Conservation (phyloP, 2,329 filamentous ascomycete species). For the Trichoderma asperellum region DNA sequence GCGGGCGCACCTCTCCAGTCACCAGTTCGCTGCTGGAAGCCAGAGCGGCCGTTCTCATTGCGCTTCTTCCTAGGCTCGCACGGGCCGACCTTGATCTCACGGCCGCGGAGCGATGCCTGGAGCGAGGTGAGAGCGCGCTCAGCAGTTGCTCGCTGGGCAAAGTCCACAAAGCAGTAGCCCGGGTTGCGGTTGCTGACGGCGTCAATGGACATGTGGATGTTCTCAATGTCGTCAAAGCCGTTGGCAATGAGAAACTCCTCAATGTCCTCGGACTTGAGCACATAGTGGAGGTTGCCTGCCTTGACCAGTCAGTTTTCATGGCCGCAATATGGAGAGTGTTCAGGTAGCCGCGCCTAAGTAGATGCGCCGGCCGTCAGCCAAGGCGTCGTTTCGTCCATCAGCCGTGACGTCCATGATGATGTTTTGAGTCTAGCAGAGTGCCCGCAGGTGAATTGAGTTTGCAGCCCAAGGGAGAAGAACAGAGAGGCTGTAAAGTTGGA, state of each 20-base stretch:
- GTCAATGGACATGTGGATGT: slow-evolving; percentile 71
- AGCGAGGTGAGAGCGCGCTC: slow-evolving; percentile 57
- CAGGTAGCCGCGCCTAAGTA: slow-evolving; percentile 53
- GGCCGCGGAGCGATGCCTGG: slow-evolving; percentile 57
- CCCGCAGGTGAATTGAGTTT: slow-evolving; percentile 8
- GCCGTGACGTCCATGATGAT: slow-evolving; percentile 14
- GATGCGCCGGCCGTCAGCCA: slow-evolving; percentile 50
- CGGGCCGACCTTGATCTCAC: slow-evolving; percentile 66
- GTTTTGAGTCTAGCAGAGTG: background rate
- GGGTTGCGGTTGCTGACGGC: slow-evolving; percentile 70
- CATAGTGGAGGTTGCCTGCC: slow-evolving; percentile 58
- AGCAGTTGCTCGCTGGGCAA: slow-evolving; percentile 60
- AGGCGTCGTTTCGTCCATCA: slow-evolving; percentile 31
- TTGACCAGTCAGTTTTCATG: slow-evolving; percentile 16
- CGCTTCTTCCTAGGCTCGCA: slow-evolving; percentile 58
- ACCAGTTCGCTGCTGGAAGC: slow-evolving; percentile 50
- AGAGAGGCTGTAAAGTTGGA: slow-evolving; percentile 8
- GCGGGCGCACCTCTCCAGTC: slow-evolving; percentile 43
- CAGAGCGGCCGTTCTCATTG: slow-evolving; percentile 32
- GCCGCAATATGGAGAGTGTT: background rate
- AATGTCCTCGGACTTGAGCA: slow-evolving; percentile 59
- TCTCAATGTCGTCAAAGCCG: slow-evolving; percentile 48
- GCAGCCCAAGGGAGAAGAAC: background rate
- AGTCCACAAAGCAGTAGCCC: slow-evolving; percentile 76
- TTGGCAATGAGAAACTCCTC: slow-evolving; percentile 58